A percentile compares a stretch with the other conserved stretches of the same genome.
Conservation (phyloP, 148 eudicot genomes). For the Spergularia bocconei region DNA sequence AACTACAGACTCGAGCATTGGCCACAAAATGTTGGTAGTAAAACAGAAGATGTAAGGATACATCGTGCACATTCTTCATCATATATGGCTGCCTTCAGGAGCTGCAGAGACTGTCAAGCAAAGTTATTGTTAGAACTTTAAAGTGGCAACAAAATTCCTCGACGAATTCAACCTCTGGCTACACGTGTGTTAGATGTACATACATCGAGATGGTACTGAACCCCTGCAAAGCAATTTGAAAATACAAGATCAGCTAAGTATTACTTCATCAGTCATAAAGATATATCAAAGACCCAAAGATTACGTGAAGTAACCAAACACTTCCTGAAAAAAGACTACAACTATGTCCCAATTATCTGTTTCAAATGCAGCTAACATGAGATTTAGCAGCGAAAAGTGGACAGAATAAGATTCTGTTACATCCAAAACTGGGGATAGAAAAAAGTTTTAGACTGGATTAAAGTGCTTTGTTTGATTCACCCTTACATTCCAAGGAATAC, state of each 20-base stretch:
- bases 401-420: no score
- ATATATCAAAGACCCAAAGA: no score
- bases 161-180: no score
- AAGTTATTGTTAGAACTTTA: conserved; percentile 17
- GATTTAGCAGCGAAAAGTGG: no score
- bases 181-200: no score
- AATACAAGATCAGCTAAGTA: conserved; percentile 14
- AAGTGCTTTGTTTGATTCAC: neutral
- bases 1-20: neutral
- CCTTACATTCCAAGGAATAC: no score
- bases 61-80: conserved; percentile 84
- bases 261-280: neutral
- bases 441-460: neutral
- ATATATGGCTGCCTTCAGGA: conserved; percentile 75
- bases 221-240: conserved; percentile 38
- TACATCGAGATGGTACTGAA: conserved; percentile 29
- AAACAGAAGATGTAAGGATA: conserved; percentile 51
- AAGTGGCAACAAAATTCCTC: neutral
- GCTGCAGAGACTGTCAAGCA: conserved; percentile 70
- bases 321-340: neutral
- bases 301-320: no score
- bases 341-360: no score
- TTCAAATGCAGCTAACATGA: no score
- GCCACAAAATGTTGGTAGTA: neutral
- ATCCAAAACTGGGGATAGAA: neutral